Base-by-base conservation (phyloP, 2,329 filamentous ascomycete species). In the Trichoderma sp. region DNA sequence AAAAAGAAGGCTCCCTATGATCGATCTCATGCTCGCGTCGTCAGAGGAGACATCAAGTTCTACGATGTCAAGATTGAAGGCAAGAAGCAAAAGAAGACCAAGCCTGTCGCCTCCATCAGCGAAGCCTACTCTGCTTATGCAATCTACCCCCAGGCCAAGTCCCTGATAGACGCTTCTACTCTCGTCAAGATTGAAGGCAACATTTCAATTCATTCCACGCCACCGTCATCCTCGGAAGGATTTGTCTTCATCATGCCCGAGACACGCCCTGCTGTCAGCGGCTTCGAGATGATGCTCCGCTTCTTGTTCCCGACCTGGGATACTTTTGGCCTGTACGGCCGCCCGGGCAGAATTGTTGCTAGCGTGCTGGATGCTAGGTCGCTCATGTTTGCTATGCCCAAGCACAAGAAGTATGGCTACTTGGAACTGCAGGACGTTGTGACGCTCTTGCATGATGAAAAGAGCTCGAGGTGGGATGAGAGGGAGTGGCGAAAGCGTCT, bases 171-270 rank as follows among this genome's bases (percentile, higher is more conserved):
- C 73, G 92, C 95, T 69, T 98, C 96, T 1, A 97, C 95, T 0
- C 82, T 99, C 70, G 87, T 98, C 71, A 99, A 99, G 80, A 87
- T 99, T 32, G 96, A 99, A 80, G 96, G 94, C 11, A 89, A 89
- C 71, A 93, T 99, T 70, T 94, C 91, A 0, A 92, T 97, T 49
- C 94, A 97, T 80, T 90, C 91, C 0, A 87, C 89, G 14, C 90
- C 92, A 10, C 89, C 93, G 28, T 90, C 91, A 0, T 89, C 89
- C 2, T 91, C 91, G 0, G 96, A 99, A 77, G 96, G 96, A 0
- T 97, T 97, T 75, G 93, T 99, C 5, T 99, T 99, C 76, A 90
- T 98, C 73, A 97, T 99, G 94, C 96, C 96, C 4, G 96, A 99
- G 79, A 88, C 91, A 1, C 93, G 93, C 75, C 91, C 95, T n/a